Evolutionary conservation across 2,329 filamentous ascomycete species (phyloP).

Genomic region (Microdochium bolleyi): DNA sequence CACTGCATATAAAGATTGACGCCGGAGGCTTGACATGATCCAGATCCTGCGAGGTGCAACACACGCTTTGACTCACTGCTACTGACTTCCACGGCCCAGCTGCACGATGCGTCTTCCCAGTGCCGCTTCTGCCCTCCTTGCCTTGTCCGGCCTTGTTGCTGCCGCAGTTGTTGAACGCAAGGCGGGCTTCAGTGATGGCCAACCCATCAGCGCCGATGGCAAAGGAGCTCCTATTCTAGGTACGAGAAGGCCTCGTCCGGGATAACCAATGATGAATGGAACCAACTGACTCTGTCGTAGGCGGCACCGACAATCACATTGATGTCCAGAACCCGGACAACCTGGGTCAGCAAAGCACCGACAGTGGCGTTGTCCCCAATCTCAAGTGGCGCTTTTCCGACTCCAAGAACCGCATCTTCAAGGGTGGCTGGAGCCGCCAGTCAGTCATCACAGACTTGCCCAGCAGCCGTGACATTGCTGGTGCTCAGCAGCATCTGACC

Average conservation of each 20-base stretch:
- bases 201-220: conserved; percentile 47
- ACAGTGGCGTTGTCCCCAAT: conserved; percentile 56
- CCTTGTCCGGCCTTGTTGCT: conserved; percentile 8
- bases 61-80: neutral
- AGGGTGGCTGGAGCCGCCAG: conserved; percentile 59
- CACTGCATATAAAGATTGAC: neutral
- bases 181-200: conserved; percentile 36
- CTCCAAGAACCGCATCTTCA: conserved; percentile 53
- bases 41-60: neutral
- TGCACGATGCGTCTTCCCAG: neutral
- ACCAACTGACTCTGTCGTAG: conserved; percentile 23
- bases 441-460: conserved; percentile 62
- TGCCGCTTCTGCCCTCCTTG: conserved; percentile 3
- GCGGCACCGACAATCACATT: conserved; percentile 53
- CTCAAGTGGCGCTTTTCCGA: conserved; percentile 65
- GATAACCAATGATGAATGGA: neutral
- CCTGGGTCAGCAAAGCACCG: conserved; percentile 52
- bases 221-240: conserved; percentile 52
- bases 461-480: conserved; percentile 56
- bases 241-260: conserved; percentile 19
- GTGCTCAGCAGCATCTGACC: conserved; percentile 59
- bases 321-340: conserved; percentile 58
- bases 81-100: neutral
- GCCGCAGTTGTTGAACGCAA: conserved; percentile 15
- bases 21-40: neutral